These are phyloP conservation scores for Xylaria bambusicola DNA, from an alignment of 495 filamentous ascomycete species.

Conservation along the genomic window DNA sequence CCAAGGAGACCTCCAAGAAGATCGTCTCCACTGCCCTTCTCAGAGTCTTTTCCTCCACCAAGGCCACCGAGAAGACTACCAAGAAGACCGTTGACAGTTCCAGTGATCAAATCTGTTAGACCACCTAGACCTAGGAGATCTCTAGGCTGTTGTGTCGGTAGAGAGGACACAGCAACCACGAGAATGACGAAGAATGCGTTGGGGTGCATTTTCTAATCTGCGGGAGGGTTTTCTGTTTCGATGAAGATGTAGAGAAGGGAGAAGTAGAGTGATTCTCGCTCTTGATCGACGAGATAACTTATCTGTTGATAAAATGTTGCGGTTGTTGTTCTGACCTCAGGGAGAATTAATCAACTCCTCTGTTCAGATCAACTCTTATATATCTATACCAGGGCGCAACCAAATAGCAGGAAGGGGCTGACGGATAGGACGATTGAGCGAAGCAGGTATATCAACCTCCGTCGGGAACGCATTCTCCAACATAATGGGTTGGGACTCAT, in stretches of 20 bases:
- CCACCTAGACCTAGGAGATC: too few relatives aligned
- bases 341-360: neutral
- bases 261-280: neutral
- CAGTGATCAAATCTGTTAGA: too few relatives aligned
- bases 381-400: neutral
- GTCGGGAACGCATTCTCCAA: neutral
- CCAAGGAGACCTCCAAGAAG: too few relatives aligned
- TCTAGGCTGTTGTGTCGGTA: neutral
- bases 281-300: neutral
- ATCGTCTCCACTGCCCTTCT: too few relatives aligned
- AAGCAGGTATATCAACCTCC: neutral
- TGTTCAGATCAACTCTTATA: conserved; percentile 9
- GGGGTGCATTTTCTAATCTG: conserved; percentile 12
- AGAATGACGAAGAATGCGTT: conserved; percentile 3
- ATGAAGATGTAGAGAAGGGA: neutral
- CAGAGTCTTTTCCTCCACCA: too few relatives aligned
- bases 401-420: neutral
- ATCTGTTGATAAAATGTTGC: neutral
- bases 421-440: neutral
- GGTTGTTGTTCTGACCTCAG: neutral
- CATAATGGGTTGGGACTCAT: conserved; percentile 5
- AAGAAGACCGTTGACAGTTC: neutral
- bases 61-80: neutral
- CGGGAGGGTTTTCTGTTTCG: neutral
- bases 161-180: neutral